Conservation (phyloP, 495 filamentous ascomycete genomes). For the Neurospora terricola region DNA sequence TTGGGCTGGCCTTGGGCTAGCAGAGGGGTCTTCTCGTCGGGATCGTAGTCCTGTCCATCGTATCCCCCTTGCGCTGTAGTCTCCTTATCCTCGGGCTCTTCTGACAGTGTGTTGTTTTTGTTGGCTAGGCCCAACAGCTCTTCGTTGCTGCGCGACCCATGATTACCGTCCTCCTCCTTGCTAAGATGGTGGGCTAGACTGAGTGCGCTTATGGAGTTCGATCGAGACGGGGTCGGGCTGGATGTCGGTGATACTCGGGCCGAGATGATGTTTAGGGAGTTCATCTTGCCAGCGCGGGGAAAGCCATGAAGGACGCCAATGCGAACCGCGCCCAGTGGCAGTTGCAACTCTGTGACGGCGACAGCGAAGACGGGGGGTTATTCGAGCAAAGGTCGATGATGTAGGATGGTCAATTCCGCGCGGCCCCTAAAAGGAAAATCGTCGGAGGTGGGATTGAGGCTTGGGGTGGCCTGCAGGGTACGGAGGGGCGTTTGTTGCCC, state of each 20-base stretch:
- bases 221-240: conserved; percentile 49
- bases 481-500: neutral
- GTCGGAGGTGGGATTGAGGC: neutral
- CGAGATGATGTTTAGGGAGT: conserved; percentile 93
- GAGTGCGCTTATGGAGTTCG: conserved; percentile 53
- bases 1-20: conserved; percentile 30
- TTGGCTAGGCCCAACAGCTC: conserved; percentile 16
- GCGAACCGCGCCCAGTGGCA: conserved; percentile 11
- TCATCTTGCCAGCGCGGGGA: conserved; percentile 59
- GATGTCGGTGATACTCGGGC: conserved; percentile 59
- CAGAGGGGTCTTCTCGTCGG: conserved; percentile 61
- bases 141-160: neutral
- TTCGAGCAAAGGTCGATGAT: neutral
- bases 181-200: conserved; percentile 28
- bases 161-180: conserved; percentile 29
- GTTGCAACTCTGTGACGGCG: neutral
- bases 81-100: conserved; percentile 22
- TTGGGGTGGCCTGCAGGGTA: neutral
- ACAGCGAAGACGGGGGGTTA: neutral
- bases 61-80: neutral
- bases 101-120: conserved; percentile 22
- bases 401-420: neutral
- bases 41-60: conserved; percentile 8
- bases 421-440: neutral
- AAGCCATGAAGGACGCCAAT: conserved; percentile 24